A percentile compares a stretch with the other conserved stretches of the same genome.
Evolutionary conservation across 129 eudicot species (phyloP).

Genomic region (Cynara cardunculus): DNA sequence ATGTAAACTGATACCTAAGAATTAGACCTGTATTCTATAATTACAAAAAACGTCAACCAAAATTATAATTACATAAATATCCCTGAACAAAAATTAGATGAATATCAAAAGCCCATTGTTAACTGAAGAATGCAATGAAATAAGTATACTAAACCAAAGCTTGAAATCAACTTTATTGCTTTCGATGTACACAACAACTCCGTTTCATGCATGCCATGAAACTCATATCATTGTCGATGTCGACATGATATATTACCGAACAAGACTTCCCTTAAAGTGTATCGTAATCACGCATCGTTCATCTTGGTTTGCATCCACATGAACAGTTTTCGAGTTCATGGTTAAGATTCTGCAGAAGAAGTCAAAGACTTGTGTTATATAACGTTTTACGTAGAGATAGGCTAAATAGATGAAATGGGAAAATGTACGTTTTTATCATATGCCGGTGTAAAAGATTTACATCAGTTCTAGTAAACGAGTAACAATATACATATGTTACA

Average conservation of each 20-base stretch:
- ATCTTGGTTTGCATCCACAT: constrained; percentile 66
- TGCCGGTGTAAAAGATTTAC: background rate
- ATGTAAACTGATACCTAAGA: background rate
- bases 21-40: constrained; percentile 1
- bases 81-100: constrained; percentile 10
- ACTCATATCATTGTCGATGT: background rate
- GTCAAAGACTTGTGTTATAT: background rate
- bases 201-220: background rate
- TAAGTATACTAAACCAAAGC: background rate
- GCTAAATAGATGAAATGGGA: background rate
- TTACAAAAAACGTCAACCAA: constrained; percentile 10
- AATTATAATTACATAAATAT: constrained; percentile 11
- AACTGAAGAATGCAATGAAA: background rate
- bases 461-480: background rate
- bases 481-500: background rate
- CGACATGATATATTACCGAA: background rate
- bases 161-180: background rate
- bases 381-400: background rate
- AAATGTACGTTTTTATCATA: background rate
- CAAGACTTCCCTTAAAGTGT: background rate
- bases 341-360: constrained; percentile 45
- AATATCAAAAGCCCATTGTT: background rate
- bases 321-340: constrained; percentile 55
- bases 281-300: background rate
- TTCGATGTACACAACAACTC: constrained; percentile 8